phyloP scores from a whole-genome alignment of 1,284 basidiomycete genomes.

The Takashimella koratensis region DNA sequence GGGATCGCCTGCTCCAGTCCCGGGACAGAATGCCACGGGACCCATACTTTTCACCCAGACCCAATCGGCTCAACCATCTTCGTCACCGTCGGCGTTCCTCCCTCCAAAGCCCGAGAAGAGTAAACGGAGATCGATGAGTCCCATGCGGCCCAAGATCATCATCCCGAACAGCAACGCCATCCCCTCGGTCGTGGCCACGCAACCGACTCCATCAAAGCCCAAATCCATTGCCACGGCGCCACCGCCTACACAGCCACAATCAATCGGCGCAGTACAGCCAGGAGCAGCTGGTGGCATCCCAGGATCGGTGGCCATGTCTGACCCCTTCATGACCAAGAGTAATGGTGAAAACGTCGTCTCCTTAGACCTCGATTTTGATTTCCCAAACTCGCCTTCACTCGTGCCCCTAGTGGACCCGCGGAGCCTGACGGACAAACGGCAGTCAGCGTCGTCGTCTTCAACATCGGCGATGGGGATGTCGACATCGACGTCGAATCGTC shows the following conservation, averaged over 20 bases:
- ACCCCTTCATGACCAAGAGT: not conserved
- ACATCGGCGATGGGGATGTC: not conserved
- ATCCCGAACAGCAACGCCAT: constrained; percentile 1
- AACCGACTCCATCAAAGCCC: not conserved
- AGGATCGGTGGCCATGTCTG: not conserved
- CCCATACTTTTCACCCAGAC: no score
- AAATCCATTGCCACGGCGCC: constrained; percentile 6
- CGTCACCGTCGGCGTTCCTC: not conserved
- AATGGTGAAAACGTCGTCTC: not conserved
- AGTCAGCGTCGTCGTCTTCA: not conserved
- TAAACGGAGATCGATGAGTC: not conserved
- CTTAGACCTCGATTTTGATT: constrained; percentile 11
- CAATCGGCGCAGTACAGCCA: no score
- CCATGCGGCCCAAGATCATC: constrained; percentile 4
- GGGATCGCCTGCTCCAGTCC: not conserved
- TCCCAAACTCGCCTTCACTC: constrained; percentile 20
- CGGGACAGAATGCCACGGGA: not conserved
- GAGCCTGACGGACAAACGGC: constrained; percentile 3
- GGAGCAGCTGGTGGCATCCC: not conserved
- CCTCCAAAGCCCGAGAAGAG: not conserved
- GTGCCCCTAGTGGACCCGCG: constrained; percentile 22
- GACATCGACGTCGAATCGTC: not conserved
- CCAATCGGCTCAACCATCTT: no score
- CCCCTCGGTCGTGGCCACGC: not conserved
- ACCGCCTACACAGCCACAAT: no score